Base-by-base conservation (phyloP, 768 basidiomycete species). In the Suillus paluster region DNA sequence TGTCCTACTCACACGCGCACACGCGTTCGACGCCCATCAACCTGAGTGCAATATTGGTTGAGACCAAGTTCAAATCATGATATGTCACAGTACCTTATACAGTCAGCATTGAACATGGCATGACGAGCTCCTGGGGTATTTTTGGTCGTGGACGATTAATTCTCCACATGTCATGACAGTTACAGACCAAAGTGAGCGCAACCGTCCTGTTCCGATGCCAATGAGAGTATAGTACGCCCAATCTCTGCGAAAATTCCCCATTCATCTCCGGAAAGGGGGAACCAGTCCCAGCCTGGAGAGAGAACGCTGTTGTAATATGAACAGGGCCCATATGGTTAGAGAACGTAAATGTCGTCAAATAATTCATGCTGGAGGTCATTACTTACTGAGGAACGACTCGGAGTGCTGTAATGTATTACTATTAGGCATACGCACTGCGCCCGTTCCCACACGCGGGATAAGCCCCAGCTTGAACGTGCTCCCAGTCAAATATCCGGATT, bases 401-500 rank as follows among this genome's bases (percentile, higher is more conserved):
- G n/a, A 25, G 23, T 41, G 23, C 38, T 17, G 34, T 21, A 34
- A 53, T n/a, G 11, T 30, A 30, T 5, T 5, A 33, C 14, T 21
- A 14, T 21, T 55, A 10, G 5, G 39, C 54, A 23, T 55, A 11
- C 44, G 23, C 36, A 5, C 23, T 30, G 19, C 19, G 5, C 19
- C 19, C 54, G 25, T 39, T 39, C 54, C 53, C 53, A 36, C 53
- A 53, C 34, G 14, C 52, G n/a, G 52, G 52, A 36, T 15, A 34
- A 53, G 33, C n/a, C 34, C 52, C n/a, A 21, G 33, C 21, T 15
- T 1, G 11, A 23, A 53, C 53, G 15, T 38, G 21, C 21, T 17
- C 9, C 23, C 25, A 55, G 38, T 55, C 25, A 25, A 45, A 45
- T 55, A 19, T 39, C 38, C 38, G 34, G 14, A 17, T 23, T 23